A percentile compares a stretch with the other conserved stretches of the same genome.
Conservation (phyloP, 192 early-diverging fungal species). For the Entomortierella parvispora region DNA sequence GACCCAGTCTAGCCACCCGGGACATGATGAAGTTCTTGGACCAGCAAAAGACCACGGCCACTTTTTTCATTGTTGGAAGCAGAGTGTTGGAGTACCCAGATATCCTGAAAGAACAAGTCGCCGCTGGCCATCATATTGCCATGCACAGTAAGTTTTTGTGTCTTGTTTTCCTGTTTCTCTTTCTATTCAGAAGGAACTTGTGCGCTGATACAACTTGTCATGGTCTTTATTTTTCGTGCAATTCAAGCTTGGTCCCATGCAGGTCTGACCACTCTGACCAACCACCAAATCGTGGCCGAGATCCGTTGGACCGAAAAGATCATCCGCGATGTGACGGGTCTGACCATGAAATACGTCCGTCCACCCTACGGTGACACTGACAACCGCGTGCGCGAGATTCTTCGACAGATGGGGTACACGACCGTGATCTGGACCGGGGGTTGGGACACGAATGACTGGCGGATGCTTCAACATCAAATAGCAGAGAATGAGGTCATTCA, state of each 20-base stretch:
- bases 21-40: slow-evolving; percentile 46
- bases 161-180: background rate
- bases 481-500: slow-evolving; percentile 34
- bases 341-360: slow-evolving; percentile 60
- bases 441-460: slow-evolving; percentile 59
- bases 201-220: no score
- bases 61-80: slow-evolving; percentile 60
- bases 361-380: slow-evolving; percentile 69
- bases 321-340: slow-evolving; percentile 63
- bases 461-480: slow-evolving; percentile 43
- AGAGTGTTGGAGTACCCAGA: slow-evolving; percentile 57
- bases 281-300: slow-evolving; percentile 63
- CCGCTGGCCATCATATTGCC: slow-evolving; percentile 57
- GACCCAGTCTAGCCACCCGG: slow-evolving; percentile 49
- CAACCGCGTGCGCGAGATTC: slow-evolving; percentile 63
- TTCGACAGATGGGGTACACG: slow-evolving; percentile 60
- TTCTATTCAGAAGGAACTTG: no score
- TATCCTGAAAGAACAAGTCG: slow-evolving; percentile 44
- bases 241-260: slow-evolving; percentile 70
- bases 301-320: slow-evolving; percentile 61
- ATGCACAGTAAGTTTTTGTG: slow-evolving; percentile 60
- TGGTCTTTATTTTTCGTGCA: background rate
- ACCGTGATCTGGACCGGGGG: slow-evolving; percentile 42
- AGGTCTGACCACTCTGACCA: slow-evolving; percentile 58
- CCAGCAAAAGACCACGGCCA: slow-evolving; percentile 40